Base-by-base conservation (phyloP, 2,329 filamentous ascomycete species). In the Colletotrichum plurivorum region DNA sequence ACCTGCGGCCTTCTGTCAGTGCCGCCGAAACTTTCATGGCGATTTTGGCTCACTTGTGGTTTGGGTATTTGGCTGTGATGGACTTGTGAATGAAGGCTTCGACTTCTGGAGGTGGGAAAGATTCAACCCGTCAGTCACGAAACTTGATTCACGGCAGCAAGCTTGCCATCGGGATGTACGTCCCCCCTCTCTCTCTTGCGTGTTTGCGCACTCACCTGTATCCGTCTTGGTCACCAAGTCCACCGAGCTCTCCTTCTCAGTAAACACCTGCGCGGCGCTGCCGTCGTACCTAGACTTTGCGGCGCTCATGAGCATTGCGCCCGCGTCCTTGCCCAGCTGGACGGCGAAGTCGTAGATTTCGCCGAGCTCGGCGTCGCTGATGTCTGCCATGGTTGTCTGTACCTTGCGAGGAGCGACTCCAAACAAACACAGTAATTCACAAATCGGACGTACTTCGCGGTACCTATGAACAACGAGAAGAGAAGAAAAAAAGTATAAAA, bases 211-310 rank as follows among this genome's bases (percentile, higher is more conserved):
- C 79, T 72, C 79, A 92, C 91, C 90, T 79, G 92, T 87, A 76
- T 94, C 92, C 0, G 91, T 92, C 80, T 94, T 88, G 10, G 92
- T 94, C 20, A 94, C 92, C 71, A 94, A 88, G 77, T 94, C 93
- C 12, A 94, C 92, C 1, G 92, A 87, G 76, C 88, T 94, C 72
- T 93, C 90, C 78, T 95, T 95, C 79, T 94, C 91, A 8, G 84
- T 80, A 63, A 87, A 84, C 1, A 74, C 74, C 69, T 84, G 79
- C 51, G 65, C 43, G 76, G 74, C 67, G 71, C 67, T 45, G 45
- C 80, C 82, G 10, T 79, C 81, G 73, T 87, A 87, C 41, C 90
- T 85, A 71, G 84, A 77, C 71, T 87, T 84, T n/a, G 90, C 88
- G 13, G 88, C 89, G 55, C 89, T 85, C 76, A 92, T 87, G 49